Percentiles rank a stretch among this genome's conserved stretches.
phyloP scores from a whole-genome alignment of 2,329 filamentous ascomycete species.

The Aspergillus glaucus region DNA sequence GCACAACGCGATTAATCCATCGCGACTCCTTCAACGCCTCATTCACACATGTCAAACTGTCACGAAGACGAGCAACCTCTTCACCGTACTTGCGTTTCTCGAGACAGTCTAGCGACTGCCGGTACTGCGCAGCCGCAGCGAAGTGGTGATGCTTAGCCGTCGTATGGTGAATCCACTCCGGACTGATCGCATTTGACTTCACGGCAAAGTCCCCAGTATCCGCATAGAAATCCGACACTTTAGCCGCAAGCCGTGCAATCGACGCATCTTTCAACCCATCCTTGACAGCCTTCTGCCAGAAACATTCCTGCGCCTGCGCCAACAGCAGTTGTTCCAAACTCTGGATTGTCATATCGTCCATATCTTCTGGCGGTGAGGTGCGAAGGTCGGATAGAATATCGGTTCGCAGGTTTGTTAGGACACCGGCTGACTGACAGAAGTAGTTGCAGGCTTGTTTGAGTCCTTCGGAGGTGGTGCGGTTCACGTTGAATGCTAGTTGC shows the following conservation, averaged over 20 bases:
- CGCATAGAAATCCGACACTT: slow-evolving; percentile 86
- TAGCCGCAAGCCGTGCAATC: slow-evolving; percentile 83
- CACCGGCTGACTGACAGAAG: slow-evolving; percentile 80
- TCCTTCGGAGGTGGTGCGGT: slow-evolving; percentile 71
- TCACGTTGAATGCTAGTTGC: slow-evolving; percentile 76
- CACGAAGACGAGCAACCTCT: slow-evolving; percentile 78
- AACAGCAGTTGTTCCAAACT: slow-evolving; percentile 77
- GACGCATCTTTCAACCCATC: slow-evolving; percentile 87
- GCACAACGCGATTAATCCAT: slow-evolving; percentile 74
- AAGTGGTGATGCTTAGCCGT: slow-evolving; percentile 97
- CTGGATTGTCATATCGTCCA: slow-evolving; percentile 83
- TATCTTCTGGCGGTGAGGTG: slow-evolving; percentile 81
- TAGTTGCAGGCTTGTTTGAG: slow-evolving; percentile 85
- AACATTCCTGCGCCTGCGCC: slow-evolving; percentile 93
- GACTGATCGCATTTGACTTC: slow-evolving; percentile 82
- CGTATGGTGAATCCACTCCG: slow-evolving; percentile 96
- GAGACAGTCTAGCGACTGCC: slow-evolving; percentile 81
- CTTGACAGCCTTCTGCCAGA: slow-evolving; percentile 95
- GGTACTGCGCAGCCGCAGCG: slow-evolving; percentile 87
- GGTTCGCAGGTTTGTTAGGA: slow-evolving; percentile 70
- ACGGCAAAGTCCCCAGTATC: slow-evolving; percentile 77
- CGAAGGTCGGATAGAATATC: slow-evolving; percentile 76
- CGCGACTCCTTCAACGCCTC: slow-evolving; percentile 80
- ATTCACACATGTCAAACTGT: slow-evolving; percentile 74
- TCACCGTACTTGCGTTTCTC: slow-evolving; percentile 95